Percentiles rank a stretch among this genome's conserved stretches.
Evolutionary conservation across 306 rosid species (phyloP).

Genomic region (Astragalus membranaceus): DNA sequence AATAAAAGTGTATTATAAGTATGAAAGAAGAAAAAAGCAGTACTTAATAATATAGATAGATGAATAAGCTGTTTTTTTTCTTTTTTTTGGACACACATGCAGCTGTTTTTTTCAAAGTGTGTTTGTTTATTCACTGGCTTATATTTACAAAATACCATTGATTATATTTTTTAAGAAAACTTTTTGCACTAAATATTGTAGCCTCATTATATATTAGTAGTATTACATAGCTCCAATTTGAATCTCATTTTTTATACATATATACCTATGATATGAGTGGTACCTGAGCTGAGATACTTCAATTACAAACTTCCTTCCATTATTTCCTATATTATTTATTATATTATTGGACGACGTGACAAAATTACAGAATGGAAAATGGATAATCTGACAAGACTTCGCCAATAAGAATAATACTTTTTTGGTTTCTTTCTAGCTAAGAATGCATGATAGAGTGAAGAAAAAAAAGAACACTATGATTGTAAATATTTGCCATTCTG

Average conservation of each 20-base stretch:
- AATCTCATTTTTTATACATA: not conserved
- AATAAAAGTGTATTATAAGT: too few species aligned
- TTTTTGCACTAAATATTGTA: too few species aligned
- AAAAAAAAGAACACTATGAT: not conserved
- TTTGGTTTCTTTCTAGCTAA: slow-evolving; percentile 22
- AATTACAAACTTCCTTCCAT: not conserved
- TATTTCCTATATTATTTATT: not conserved
- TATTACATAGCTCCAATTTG: not conserved
- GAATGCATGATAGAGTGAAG: slow-evolving; percentile 17
- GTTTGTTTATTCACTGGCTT: too few species aligned
- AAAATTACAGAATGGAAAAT: not conserved
- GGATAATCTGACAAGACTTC: not conserved
- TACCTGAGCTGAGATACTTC: not conserved
- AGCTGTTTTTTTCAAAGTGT: not conserved
- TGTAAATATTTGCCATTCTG: not conserved
- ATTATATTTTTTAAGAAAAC: too few species aligned
- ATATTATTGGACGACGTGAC: slow-evolving; percentile 1
- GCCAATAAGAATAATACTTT: slow-evolving; percentile 8
- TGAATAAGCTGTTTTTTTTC: too few species aligned
- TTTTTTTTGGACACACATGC: too few species aligned
- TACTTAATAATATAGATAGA: too few species aligned
- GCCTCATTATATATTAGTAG: not conserved
- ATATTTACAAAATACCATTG: too few species aligned
- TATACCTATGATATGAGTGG: not conserved
- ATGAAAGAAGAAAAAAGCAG: too few species aligned